A percentile compares a stretch with the other conserved stretches of the same genome.
phyloP scores from a whole-genome alignment of 495 filamentous ascomycete species.

The Xylaria acuta region DNA sequence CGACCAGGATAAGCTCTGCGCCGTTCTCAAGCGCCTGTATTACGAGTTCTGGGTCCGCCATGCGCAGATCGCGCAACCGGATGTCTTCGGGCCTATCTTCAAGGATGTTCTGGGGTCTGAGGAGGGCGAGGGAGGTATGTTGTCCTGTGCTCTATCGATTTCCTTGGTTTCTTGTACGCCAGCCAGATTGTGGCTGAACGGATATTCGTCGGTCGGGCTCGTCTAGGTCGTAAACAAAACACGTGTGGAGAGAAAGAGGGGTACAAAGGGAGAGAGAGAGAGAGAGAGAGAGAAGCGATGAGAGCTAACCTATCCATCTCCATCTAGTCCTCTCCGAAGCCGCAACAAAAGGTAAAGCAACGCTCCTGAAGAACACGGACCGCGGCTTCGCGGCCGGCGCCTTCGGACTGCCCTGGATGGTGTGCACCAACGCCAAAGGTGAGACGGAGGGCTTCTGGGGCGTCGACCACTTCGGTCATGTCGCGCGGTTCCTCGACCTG shows the following conservation, averaged over 20 bases:
- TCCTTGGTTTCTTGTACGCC: not conserved
- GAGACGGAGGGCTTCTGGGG: slow-evolving; percentile 72
- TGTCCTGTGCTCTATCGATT: not conserved
- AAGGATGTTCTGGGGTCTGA: slow-evolving; percentile 57
- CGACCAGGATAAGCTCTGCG: slow-evolving; percentile 42
- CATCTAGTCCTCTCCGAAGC: slow-evolving; percentile 38
- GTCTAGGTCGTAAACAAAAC: no score
- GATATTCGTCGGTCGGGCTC: not conserved
- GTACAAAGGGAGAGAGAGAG: not conserved
- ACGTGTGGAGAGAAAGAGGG: not conserved
- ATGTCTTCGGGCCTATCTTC: slow-evolving; percentile 55
- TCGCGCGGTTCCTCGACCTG: slow-evolving; percentile 67
- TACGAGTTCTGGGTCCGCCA: slow-evolving; percentile 64
- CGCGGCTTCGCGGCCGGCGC: slow-evolving; percentile 64
- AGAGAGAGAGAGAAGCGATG: not conserved
- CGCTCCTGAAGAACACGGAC: slow-evolving; percentile 62
- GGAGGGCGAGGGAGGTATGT: slow-evolving; percentile 49
- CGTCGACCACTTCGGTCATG: slow-evolving; percentile 70
- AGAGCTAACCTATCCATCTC: not conserved
- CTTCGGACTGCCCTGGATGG: slow-evolving; percentile 77
- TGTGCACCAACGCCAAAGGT: slow-evolving; percentile 65
- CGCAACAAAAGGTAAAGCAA: slow-evolving; percentile 60
- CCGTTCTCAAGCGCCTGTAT: slow-evolving; percentile 58
- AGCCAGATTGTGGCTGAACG: not conserved
- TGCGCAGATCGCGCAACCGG: slow-evolving; percentile 55